Base-by-base conservation (phyloP, 805 yeast genomes). In the Sungouiozyma ichnusensis region DNA sequence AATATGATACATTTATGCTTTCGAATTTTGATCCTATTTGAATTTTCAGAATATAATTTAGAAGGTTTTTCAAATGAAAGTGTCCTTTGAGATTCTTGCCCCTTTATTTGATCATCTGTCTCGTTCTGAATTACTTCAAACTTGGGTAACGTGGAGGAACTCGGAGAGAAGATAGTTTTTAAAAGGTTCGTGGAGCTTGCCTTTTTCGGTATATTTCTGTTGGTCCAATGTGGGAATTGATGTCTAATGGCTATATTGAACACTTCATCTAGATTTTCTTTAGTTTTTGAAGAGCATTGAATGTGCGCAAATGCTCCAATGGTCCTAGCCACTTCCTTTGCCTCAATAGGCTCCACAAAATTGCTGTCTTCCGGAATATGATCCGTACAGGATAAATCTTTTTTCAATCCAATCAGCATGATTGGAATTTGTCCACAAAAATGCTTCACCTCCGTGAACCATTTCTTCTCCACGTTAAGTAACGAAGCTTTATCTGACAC, bases 381-480 rank as follows among this genome's bases (percentile, higher is more conserved):
- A 37, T 20, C 44, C 32, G 27, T 7, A n/a, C 11, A 48, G 38
- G 55, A 56, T 44, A 82, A 64, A 60, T 88, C 97, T 3, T 77
- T 62, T 54, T 88, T 86, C 29, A 90, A 72, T 1, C 95, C 96
- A n/a, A 85, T 86, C 31, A 90, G 64, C 20, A 86, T 59, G 15
- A 81, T 72, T 1, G 95, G 94, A 2, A 79, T 72, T 2, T 77
- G 81, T 2, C 88, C 87, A 57, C 95, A 85, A 57, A 81, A 85
- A 54, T 83, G 87, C 45, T 70, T 66, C 1, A 85, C 82, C 57
- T 88, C 97, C 1, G 95, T 95, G 34, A 75, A 74, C 97, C 97
- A 88, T 46, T 73, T 75, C 48, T 85, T 94, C 45, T 71, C 72
- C 11, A 85, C 82, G 55, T 83, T 86, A 39, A 75, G 77, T 43